Evolutionary conservation across 2,329 filamentous ascomycete genomes (phyloP).

Genomic region (Diaporthe sp.): DNA sequence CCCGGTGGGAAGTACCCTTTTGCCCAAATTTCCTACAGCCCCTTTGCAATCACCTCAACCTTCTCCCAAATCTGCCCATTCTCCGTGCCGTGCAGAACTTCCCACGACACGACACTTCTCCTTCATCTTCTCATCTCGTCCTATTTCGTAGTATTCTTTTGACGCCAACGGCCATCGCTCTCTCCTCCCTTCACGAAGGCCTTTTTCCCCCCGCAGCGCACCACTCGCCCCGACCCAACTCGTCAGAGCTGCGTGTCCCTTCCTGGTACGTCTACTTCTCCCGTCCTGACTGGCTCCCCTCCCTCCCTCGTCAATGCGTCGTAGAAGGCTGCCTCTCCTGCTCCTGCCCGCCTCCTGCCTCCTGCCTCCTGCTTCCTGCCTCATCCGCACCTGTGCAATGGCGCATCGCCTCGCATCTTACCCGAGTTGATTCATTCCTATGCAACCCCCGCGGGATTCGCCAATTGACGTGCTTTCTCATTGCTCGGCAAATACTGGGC

Average conservation of each 20-base stretch:
- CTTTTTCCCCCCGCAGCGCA: conserved; percentile 7
- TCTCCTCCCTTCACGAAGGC: conserved; percentile 27
- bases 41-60: conserved; percentile 28
- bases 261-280: conserved; percentile 32
- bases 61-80: conserved; percentile 32
- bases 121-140: conserved; percentile 32
- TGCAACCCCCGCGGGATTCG: background rate
- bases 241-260: conserved; percentile 35
- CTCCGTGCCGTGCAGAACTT: conserved; percentile 33
- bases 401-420: conserved; percentile 4
- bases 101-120: conserved; percentile 31
- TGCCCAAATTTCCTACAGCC: conserved; percentile 25
- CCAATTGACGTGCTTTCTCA: conserved; percentile 9
- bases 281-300: background rate
- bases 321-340: conserved; percentile 5
- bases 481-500: background rate
- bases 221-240: conserved; percentile 25
- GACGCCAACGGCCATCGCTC: conserved; percentile 27
- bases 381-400: background rate
- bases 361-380: background rate
- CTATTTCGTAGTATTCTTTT: conserved; percentile 31
- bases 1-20: conserved; percentile 22
- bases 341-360: background rate
- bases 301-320: conserved; percentile 1
- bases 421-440: background rate